Evolutionary conservation across 1,284 basidiomycete genomes (phyloP), one percentile per base, ranked within the genome.

Genomic region (Phenoliferia sp.): DNA sequence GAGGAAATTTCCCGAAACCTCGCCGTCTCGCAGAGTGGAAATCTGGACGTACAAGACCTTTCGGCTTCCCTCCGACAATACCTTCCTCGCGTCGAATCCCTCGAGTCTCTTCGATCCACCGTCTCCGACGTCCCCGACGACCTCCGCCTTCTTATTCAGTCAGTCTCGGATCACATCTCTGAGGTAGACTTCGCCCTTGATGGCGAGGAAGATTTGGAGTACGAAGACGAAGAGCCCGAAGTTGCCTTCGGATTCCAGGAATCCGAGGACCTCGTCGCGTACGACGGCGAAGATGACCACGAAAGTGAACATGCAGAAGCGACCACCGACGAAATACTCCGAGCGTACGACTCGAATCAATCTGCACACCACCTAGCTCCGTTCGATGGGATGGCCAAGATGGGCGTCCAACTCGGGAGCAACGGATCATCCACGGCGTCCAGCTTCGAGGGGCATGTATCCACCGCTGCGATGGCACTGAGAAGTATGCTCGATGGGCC

Each of bases 81-180:
- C 6, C 63, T 68, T 4, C 62, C 64, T 44, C 56, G 58, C 19
- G 2, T 56, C 64, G 65, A 62, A 22, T 65, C 65, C 44, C 29
- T 67, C 61, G 63, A 69, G 19, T 69, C 65, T 3, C 63, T 71
- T 31, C 64, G 67, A 0, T 69, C 68, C 9, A 67, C 39, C 48
- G 66, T 68, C 4, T 56, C 63, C 31, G 70, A 72, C 50, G 71
- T 72, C 1, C 71, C 71, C 3, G 26, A 34, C 28, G 69, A 70
- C 29, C 59, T 73, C 15, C 59, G 59, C 22, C 44, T 60, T 28
- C 62, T 72, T 28, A 72, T 72, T 60, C 52, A 52, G 32, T 55
- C 58, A 1, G 68, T 72, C 55, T 44, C 63, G n/a, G 63, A 70
- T 19, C 69, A 70, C 57, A 66, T 73, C 31, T 66, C 63, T n/a